Evolutionary conservation across 306 rosid genomes (phyloP).

Genomic region (Glycyrrhiza uralensis): DNA sequence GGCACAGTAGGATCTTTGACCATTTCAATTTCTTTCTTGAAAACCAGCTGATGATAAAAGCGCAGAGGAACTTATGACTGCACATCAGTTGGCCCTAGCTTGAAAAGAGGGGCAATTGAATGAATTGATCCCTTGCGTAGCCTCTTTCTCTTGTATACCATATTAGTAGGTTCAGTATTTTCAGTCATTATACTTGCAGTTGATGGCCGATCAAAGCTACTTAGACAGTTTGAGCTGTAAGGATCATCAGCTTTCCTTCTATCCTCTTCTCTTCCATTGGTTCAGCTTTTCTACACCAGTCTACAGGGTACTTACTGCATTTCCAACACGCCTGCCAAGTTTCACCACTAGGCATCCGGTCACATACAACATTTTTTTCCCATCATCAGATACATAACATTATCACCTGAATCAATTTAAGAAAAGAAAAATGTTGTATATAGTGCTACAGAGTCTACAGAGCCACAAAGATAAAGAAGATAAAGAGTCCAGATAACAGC

Average conservation of each 20-base stretch:
- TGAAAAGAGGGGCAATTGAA: constrained; percentile 22
- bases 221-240: constrained; percentile 35
- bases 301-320: constrained; percentile 39
- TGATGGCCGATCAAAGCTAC: constrained; percentile 47
- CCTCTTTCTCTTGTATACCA: constrained; percentile 76
- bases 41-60: constrained; percentile 38
- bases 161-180: constrained; percentile 36
- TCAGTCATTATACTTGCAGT: constrained; percentile 52
- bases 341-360: constrained; percentile 57
- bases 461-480: constrained; percentile 26
- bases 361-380: constrained; percentile 48
- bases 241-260: constrained; percentile 40
- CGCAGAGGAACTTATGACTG: constrained; percentile 46
- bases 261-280: constrained; percentile 40
- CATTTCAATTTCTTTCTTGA: constrained; percentile 38
- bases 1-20: constrained; percentile 25
- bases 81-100: constrained; percentile 26
- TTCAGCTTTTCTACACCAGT: constrained; percentile 53
- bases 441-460: too few relatives aligned
- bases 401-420: constrained; percentile 54
- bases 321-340: constrained; percentile 73
- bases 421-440: constrained; percentile 9
- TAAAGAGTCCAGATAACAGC: constrained; percentile 16
- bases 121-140: constrained; percentile 35
- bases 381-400: constrained; percentile 49